Evolutionary conservation across 306 rosid genomes (phyloP), one percentile per base, ranked within the genome.

Genomic region (Sphenostylis stenocarpa): DNA sequence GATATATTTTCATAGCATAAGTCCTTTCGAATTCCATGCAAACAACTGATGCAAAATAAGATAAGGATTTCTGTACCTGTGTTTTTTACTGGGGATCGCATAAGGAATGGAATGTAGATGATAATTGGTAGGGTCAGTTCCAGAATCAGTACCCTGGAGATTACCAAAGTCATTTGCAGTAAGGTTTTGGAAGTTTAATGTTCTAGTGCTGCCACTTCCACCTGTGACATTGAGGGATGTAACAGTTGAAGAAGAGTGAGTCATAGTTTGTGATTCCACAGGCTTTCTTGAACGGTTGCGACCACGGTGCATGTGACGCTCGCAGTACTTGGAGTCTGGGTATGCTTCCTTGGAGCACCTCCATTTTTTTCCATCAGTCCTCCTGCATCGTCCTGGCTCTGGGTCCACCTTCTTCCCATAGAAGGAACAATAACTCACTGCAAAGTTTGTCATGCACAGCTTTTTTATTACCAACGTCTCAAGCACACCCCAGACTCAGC

Each of bases 271-370:
- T 72, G 97, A 89, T 91, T 91, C 97, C 97, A 91, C 96, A 87
- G 94, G 97, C 97, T 91, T 91, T 91, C 97, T 91, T 91, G 97
- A 91, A 91, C 97, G 97, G 87, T 89, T 88, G 82, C 97, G 94
- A 88, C 97, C 93, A 84, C 94, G 97, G 82, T 91, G 89, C 97
- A 91, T 91, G 84, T 89, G 97, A 81, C 97, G 94, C 87, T 91
- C 96, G 74, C 94, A 89, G 85, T 91, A 91, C 76, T 91, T 91
- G 52, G 97, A 91, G 89, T 89, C 94, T 3, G 91, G 88, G 76
- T 91, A 83, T 52, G 94, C 97, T 56, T 91, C 97, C 82, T 91
- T 91, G 60, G 96, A 87, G 88, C 96, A 91, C 81, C 96, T 87
- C 96, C 96, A 91, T 64, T 91, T 91, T 87, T 91, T 91, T 15